Percentiles rank a stretch among this genome's conserved stretches.
These are phyloP conservation scores for Rehmannia glutinosa DNA, from an alignment of 257 asterid genomes.

Conservation along the genomic window DNA sequence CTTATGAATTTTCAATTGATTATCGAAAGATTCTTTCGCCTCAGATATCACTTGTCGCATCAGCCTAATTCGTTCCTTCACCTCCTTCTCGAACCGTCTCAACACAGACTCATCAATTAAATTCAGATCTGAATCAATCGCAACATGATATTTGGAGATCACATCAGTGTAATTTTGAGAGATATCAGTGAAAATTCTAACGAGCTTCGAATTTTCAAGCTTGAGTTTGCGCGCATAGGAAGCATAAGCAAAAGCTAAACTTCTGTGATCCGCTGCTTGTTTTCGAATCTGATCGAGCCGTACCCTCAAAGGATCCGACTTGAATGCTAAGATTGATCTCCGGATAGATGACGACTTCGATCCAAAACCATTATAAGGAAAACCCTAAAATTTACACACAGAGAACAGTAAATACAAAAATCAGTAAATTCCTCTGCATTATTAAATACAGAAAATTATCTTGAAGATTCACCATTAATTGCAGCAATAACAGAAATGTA, in stretches of 20 bases:
- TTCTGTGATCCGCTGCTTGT: constrained; percentile 64
- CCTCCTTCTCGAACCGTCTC: constrained; percentile 65
- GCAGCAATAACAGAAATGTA: background rate
- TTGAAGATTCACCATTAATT: background rate
- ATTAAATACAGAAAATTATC: background rate
- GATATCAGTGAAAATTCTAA: constrained; percentile 55
- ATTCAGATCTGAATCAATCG: constrained; percentile 36
- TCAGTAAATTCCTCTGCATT: background rate
- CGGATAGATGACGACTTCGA: constrained; percentile 23
- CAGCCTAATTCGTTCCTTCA: constrained; percentile 58
- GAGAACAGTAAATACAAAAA: background rate
- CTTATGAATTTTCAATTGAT: constrained; percentile 65
- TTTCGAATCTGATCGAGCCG: constrained; percentile 62
- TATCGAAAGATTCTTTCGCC: constrained; percentile 65
- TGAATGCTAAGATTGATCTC: constrained; percentile 50
- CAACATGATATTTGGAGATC: constrained; percentile 41
- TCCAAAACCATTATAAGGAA: constrained; percentile 24
- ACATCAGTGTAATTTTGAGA: constrained; percentile 52
- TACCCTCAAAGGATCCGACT: constrained; percentile 63
- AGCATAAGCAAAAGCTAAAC: constrained; percentile 56
- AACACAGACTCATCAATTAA: constrained; percentile 46
- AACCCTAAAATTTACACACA: constrained; percentile 31
- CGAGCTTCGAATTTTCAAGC: constrained; percentile 63
- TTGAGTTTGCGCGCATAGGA: constrained; percentile 68
- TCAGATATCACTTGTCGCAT: constrained; percentile 55